Evolutionary conservation across 2,329 filamentous ascomycete species (phyloP).

Genomic region (Cordyceps tenuipes): DNA sequence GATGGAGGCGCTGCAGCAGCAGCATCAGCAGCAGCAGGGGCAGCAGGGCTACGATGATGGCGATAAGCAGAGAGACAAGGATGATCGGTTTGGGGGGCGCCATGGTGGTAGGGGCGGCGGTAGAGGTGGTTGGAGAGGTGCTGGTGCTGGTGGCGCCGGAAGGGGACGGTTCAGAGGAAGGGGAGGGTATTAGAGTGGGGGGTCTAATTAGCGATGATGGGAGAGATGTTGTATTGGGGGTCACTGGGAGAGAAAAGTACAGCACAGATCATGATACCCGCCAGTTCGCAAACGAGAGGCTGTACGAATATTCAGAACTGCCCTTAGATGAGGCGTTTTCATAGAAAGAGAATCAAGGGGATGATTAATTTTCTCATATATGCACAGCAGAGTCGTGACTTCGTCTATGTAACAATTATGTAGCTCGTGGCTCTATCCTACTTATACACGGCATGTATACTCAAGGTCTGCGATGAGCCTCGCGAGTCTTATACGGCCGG

Average conservation of each 20-base stretch:
- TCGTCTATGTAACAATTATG: slow-evolving; percentile 21
- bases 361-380: slow-evolving; percentile 11
- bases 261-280: slow-evolving; percentile 6
- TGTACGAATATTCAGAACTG: background rate
- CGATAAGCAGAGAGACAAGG: slow-evolving; percentile 17
- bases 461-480: background rate
- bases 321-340: background rate
- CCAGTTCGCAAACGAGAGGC: background rate
- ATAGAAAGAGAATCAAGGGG: background rate
- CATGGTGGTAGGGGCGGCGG: slow-evolving; percentile 29
- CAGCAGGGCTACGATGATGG: slow-evolving; percentile 22
- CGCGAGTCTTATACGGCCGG: background rate
- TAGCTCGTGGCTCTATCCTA: slow-evolving; percentile 17
- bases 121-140: slow-evolving; percentile 32
- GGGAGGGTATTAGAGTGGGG: slow-evolving; percentile 19
- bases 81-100: slow-evolving; percentile 18
- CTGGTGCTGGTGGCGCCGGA: slow-evolving; percentile 16
- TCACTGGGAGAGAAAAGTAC: background rate
- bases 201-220: background rate
- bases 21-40: slow-evolving; percentile 26
- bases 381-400: slow-evolving; percentile 22
- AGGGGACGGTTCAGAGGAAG: slow-evolving; percentile 26
- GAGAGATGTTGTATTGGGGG: background rate
- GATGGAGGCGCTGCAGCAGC: slow-evolving; percentile 27
- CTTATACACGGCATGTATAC: slow-evolving; percentile 10